Evolutionary conservation across 2,329 filamentous ascomycete species (phyloP), one percentile per base, ranked within the genome.

Genomic region (Calonectria ilicicola): DNA sequence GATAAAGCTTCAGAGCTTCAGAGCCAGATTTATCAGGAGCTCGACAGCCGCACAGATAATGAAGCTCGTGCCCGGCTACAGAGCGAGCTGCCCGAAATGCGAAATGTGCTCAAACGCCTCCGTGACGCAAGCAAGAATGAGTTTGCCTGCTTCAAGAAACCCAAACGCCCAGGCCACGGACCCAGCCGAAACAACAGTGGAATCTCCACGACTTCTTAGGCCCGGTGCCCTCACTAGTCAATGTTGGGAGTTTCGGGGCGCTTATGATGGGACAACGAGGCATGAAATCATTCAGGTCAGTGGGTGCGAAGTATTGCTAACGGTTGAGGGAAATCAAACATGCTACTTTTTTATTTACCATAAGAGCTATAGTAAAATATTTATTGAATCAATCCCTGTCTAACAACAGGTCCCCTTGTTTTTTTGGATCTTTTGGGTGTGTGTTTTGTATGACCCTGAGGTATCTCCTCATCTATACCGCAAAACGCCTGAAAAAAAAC

Each of bases 1-100:
- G 94, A 98, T 70, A 90, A 91, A 64, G 95, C 95, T 3, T 92
- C 92, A 9, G 92, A 96, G 81, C 89, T 94, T 17, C 97, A 98
- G 85, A 93, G 93, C 78, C 92, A 96, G 82, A 96, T 99, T 60
- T 99, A 98, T 84, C 91, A 97, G 76, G 95, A 97, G 81, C 87
- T 99, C 19, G 97, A 99, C 82, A 90, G 91, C 72, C 92, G 95
- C 63, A 98, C 97, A 65, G 95, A 98, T 81, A 96, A 97, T 78
- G 93, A 95, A 72, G 95, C 96, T 3, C 89, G 97, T 64, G 90
- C 92, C 14, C 89, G 90, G 72, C 86, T 99, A 77, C 96, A 98
- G 85, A 92, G 91, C 67, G 96, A 98, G 86, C 85, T 99, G 76
- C 94, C 95, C 2, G 95, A 96, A 82, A 95, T 99, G 94, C 91